Evolutionary conservation across 148 eudicot genomes (phyloP), one percentile per base, ranked within the genome.

Genomic region (Persicaria tinctoria): DNA sequence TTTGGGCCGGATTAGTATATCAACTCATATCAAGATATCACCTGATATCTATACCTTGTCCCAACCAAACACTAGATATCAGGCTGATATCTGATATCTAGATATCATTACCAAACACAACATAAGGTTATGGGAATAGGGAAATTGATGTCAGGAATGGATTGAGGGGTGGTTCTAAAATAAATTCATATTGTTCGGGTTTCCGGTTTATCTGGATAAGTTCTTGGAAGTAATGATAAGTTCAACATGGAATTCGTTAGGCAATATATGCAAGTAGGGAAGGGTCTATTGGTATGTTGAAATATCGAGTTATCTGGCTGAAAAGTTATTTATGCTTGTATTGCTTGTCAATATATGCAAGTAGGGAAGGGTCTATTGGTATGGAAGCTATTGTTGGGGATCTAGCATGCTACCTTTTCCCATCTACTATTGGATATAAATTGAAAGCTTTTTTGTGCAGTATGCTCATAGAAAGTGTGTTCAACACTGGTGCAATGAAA

Each of bases 391-490:
- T 9, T 63, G n/a, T 63, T 14, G 38, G 32, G 46, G 46, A 12
- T 63, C 46, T 32, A 63, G 69, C 17, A 38, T 66, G 47, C 46
- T 66, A 13, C 70, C 16, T 41, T 66, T 66, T 44, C 0, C 14
- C 38, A 66, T 66, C 70, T 12, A 13, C 38, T 16, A 44, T 41
- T 38, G 18, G 47, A 11, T 66, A 41, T 44, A 66, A 2, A 12
- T 13, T 32, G 13, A 66, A 66, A 12, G 3, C 1, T 5, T 12
- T 51, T 51, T 51, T n/a, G 45, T 64, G 14, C 76, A 74, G 76
- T 56, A 74, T 74, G 76, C 63, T 74, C 76, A 74, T 41, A 54
- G 76, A 6, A 74, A 32, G 46, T 74, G 76, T 74, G 76, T 74
- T 32, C 76, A 74, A 55, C 54, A 46, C 16, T 74, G 76, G 76